Evolutionary conservation across 495 filamentous ascomycete genomes (phyloP).

Genomic region (Tuber magnatum): DNA sequence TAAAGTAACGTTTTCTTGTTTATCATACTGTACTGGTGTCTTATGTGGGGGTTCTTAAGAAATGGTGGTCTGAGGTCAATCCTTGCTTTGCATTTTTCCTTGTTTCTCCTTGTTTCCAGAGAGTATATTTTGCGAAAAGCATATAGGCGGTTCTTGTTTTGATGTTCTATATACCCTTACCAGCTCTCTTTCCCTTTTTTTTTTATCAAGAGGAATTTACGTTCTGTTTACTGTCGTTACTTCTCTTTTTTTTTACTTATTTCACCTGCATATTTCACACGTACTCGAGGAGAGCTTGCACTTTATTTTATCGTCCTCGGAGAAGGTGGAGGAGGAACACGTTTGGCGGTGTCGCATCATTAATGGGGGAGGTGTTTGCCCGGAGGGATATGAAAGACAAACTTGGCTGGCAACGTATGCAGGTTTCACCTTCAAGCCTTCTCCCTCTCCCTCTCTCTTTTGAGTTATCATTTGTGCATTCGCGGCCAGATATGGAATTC

Average conservation of each 20-base stretch:
- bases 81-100: neutral
- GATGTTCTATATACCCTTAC: neutral
- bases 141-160: slow-evolving; percentile 6
- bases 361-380: neutral
- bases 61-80: neutral
- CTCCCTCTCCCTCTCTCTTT: neutral
- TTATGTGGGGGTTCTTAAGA: neutral
- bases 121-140: slow-evolving; percentile 10
- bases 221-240: slow-evolving; percentile 17
- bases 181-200: neutral
- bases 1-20: neutral
- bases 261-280: slow-evolving; percentile 1
- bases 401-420: neutral
- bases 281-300: neutral
- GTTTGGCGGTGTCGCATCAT: slow-evolving; percentile 4
- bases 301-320: slow-evolving; percentile 6
- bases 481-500: neutral
- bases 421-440: neutral
- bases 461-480: slow-evolving; percentile 1
- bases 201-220: neutral
- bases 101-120: slow-evolving; percentile 11
- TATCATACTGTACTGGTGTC: slow-evolving; percentile 3
- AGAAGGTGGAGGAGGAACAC: neutral
- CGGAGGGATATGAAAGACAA: neutral
- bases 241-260: slow-evolving; percentile 5